Percentiles rank a stretch among this genome's conserved stretches.
These are phyloP conservation scores for Eragrostis nindensis DNA, from an alignment of 176 grass and related monocot genomes.

Conservation along the genomic window DNA sequence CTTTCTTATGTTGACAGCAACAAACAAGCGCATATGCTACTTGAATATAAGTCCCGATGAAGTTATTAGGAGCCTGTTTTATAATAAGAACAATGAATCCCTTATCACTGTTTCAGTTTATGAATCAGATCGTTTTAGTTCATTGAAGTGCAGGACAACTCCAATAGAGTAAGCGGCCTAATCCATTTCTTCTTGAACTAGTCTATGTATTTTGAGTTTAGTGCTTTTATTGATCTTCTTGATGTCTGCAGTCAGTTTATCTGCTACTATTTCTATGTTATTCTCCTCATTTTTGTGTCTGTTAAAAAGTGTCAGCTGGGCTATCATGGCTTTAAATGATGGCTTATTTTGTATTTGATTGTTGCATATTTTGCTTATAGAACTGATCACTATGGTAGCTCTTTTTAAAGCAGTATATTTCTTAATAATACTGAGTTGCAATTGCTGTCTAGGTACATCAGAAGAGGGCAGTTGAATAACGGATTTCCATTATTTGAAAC, in stretches of 20 bases:
- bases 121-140: conserved; percentile 75
- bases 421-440: conserved; percentile 13
- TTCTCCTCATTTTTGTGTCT: conserved; percentile 10
- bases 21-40: conserved; percentile 82
- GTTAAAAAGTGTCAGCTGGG: not conserved
- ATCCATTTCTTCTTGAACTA: conserved; percentile 25
- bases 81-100: conserved; percentile 75
- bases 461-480: conserved; percentile 64
- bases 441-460: conserved; percentile 55
- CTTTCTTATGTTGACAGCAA: conserved; percentile 58
- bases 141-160: conserved; percentile 83
- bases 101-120: conserved; percentile 78
- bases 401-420: not conserved
- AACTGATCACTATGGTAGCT: conserved; percentile 13
- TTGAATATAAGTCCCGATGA: conserved; percentile 83
- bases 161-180: conserved; percentile 70
- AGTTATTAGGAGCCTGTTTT: conserved; percentile 83
- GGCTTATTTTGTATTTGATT: not conserved
- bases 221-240: conserved; percentile 10
- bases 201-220: conserved; percentile 20
- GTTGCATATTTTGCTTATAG: not conserved
- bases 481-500: conserved; percentile 80
- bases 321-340: not conserved
- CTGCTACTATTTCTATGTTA: not conserved
- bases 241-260: not conserved